Conservation (phyloP, 345 rosid species). For the Eucalyptus grandis region DNA sequence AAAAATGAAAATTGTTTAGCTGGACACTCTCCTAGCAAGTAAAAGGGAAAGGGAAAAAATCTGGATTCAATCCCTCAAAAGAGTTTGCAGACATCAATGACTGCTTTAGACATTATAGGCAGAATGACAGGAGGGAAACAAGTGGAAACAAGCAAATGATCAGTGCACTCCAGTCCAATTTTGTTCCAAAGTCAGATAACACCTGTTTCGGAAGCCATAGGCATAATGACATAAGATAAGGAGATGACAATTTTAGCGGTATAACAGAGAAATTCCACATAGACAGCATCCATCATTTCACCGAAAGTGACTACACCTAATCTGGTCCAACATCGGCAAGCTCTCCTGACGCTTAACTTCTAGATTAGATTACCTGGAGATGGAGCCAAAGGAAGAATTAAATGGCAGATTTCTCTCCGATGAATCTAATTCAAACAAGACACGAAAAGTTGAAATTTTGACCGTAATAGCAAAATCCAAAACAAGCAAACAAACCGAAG, state of each 20-base stretch:
- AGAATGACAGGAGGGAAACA: background rate
- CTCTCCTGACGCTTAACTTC: background rate
- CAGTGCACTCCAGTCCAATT: background rate
- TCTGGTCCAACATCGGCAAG: background rate
- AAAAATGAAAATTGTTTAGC: conserved; percentile 7
- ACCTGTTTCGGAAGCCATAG: background rate
- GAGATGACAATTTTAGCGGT: background rate
- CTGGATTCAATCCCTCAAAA: background rate
- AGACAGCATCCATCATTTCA: background rate
- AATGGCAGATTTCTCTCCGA: background rate
- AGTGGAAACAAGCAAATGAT: background rate
- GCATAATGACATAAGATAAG: background rate
- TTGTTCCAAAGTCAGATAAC: background rate
- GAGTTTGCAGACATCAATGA: background rate
- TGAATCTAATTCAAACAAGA: background rate
- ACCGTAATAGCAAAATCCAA: background rate
- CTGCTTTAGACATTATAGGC: background rate
- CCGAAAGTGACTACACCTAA: background rate
- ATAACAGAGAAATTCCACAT: background rate
- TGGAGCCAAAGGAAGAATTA: background rate
- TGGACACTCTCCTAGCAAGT: background rate
- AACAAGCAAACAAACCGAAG: background rate
- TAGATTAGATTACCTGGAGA: background rate
- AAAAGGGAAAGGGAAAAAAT: background rate
- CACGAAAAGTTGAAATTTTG: background rate